Base-by-base conservation (phyloP, 2,329 filamentous ascomycete genomes). In the Plectosphaerella plurivora region DNA sequence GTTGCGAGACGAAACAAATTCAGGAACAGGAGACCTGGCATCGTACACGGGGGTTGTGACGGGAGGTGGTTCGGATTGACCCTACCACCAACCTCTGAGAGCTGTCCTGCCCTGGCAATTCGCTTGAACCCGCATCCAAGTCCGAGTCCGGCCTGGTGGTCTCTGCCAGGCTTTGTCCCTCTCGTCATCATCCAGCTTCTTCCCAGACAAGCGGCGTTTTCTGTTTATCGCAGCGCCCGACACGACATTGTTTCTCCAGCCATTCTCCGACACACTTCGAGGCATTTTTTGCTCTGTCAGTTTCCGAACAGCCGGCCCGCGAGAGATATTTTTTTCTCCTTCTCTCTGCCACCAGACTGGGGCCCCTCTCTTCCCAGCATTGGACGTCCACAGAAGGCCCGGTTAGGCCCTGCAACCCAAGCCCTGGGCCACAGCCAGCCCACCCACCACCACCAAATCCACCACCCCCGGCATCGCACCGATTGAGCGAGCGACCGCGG, bases 361-460 rank as follows among this genome's bases (percentile, higher is more conserved):
- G 41, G 41, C 16, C 41, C 41, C 47, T 37, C 47, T 49, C 47
- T 47, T 47, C 45, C 45, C 47, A 16, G 37, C 20, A 20, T 41
- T 20, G 47, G 35, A 49, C 47, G 37, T 41, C 47, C 47, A 49
- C 47, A 49, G 47, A 49, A 37, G 47, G 47, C 33, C 47, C 47
- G 47, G 36, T 49, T 49, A 49, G 18, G 35, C 41, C 16, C 41
- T 18, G 41, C 41, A 10, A 33, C 28, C 41, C 41, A 44, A 44
- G n/a, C 37, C 37, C 41, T 44, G 41, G 41, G 18, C n/a, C n/a
- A 8, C 41, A 16, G 22, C 22, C 22, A 22, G 22, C 22, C 22
- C 22, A 44, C n/a, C 41, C n/a, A 44, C 14, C 15, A 9, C 37
- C 33, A 36, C 9, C 33, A 14, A 36, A 36, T 8, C n/a, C n/a